Base-by-base conservation (phyloP, 495 filamentous ascomycete genomes). In the Aspergillus haitiensis region DNA sequence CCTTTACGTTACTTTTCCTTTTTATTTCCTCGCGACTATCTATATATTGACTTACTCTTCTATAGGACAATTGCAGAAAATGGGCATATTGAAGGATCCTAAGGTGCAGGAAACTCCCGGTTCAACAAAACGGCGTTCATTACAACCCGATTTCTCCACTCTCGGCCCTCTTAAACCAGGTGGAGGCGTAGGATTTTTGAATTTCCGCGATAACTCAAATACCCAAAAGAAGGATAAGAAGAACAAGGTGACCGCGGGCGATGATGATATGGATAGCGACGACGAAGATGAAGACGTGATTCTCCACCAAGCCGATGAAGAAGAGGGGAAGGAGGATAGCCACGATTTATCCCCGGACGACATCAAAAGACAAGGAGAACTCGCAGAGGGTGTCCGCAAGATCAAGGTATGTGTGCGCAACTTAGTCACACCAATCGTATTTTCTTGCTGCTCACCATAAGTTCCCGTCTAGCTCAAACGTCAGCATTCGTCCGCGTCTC, bases 61-160 rank as follows among this genome's bases (percentile, higher is more conserved):
- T 52, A 2, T 62, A 95, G 91, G 89, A 31, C 91, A 97, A 88
- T 80, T 97, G 33, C 85, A 91, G 69, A 96, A 97, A 76, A 96
- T 97, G 92, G 90, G 91, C 33, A 88, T 98, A 34, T 71, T 92
- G 45, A 78, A 86, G 35, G 75, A 85, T 8, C 62, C 84, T 12
- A 90, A 91, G 63, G 57, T 74, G 4, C 78, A 82, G 57, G 72
- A 84, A 45, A 81, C 84, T 2, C 78, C 86, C 0, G 74, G 81
- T 6, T 75, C 75, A 40, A 68, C 76, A 3, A 95, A 94, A 71
- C 84, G 92, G 64, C 84, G 89, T 56, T 92, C 90, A 1, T 77
- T 86, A 12, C 88, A 90, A 66, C 80, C 88, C 1, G 90, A 95
- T 72, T 93, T 98, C 64, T 82, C 88, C 2, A 90, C 83, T 56